phyloP scores from a whole-genome alignment of 2,329 filamentous ascomycete species.

The Decorospora gaudefroyi region DNA sequence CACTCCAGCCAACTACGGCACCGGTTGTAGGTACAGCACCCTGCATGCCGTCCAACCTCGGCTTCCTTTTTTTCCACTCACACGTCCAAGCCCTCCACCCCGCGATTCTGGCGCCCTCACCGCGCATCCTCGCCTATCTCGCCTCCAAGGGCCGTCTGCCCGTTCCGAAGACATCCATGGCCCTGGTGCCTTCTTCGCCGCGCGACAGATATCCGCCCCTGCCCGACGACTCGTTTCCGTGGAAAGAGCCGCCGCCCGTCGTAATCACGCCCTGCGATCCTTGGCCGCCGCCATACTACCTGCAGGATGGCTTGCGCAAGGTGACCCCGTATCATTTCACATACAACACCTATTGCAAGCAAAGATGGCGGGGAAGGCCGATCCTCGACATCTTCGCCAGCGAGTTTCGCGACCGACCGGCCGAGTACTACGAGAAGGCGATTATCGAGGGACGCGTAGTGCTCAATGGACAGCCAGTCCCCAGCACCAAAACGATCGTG shows the following conservation, averaged over 20 bases:
- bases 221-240: slow-evolving; percentile 43
- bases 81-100: slow-evolving; percentile 13
- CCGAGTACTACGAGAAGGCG: slow-evolving; percentile 81
- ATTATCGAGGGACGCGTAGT: slow-evolving; percentile 79
- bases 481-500: slow-evolving; percentile 68
- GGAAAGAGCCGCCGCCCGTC: slow-evolving; percentile 55
- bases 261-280: slow-evolving; percentile 56
- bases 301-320: slow-evolving; percentile 81
- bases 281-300: slow-evolving; percentile 74
- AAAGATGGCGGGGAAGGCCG: slow-evolving; percentile 82
- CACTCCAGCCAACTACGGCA: no score
- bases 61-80: slow-evolving; percentile 6
- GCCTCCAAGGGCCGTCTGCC: slow-evolving; percentile 53
- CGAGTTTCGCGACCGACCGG: slow-evolving; percentile 87
- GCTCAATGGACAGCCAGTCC: slow-evolving; percentile 74
- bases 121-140: slow-evolving; percentile 58
- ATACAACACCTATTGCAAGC: slow-evolving; percentile 93
- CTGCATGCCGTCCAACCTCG: slow-evolving; percentile 7
- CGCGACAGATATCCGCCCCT: slow-evolving; percentile 39
- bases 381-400: slow-evolving; percentile 86
- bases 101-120: slow-evolving; percentile 55
- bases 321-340: slow-evolving; percentile 89
- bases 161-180: slow-evolving; percentile 48
- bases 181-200: slow-evolving; percentile 45
- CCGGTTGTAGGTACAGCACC: no score